These are phyloP conservation scores for Selaginella tamariscina DNA, from an alignment of 75 land plant species.

Conservation along the genomic window DNA sequence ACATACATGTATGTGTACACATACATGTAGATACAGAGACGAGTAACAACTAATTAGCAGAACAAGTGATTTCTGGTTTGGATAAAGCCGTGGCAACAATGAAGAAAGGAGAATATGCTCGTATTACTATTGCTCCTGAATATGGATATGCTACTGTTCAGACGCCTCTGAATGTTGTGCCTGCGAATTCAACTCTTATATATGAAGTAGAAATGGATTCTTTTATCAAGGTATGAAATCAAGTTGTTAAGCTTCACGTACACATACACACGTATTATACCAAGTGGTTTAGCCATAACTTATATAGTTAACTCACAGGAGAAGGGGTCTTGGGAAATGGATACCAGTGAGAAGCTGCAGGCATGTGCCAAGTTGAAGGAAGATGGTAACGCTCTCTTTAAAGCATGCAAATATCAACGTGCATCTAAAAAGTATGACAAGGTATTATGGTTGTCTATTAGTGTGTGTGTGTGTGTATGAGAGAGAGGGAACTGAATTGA, in stretches of 20 bases:
- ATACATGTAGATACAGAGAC: no score
- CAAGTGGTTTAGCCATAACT: no score
- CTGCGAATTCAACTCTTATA: slow-evolving; percentile 39
- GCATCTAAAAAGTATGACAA: slow-evolving; percentile 86
- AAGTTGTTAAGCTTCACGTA: no score
- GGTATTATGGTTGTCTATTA: no score
- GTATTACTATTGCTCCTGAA: slow-evolving; percentile 48
- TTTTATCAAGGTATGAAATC: slow-evolving; percentile 45
- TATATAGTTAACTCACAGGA: slow-evolving; percentile 28
- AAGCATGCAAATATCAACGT: slow-evolving; percentile 46
- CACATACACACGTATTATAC: no score
- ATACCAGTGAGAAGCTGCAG: slow-evolving; percentile 56
- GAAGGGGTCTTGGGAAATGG: slow-evolving; percentile 73
- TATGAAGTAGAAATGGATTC: slow-evolving; percentile 71
- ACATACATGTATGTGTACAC: background rate
- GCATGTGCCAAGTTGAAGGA: slow-evolving; percentile 65
- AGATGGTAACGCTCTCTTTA: slow-evolving; percentile 72
- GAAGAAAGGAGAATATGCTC: slow-evolving; percentile 67
- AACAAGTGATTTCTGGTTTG: slow-evolving; percentile 63
- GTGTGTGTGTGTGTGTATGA: no score
- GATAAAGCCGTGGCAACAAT: slow-evolving; percentile 56
- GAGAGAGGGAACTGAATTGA: background rate
- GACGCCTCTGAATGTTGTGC: slow-evolving; percentile 40
- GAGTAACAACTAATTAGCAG: no score
- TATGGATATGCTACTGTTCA: slow-evolving; percentile 44